Percentiles rank a stretch among this genome's conserved stretches.
phyloP scores from a whole-genome alignment of 148 eudicot species.

The Camellia granthamiana region DNA sequence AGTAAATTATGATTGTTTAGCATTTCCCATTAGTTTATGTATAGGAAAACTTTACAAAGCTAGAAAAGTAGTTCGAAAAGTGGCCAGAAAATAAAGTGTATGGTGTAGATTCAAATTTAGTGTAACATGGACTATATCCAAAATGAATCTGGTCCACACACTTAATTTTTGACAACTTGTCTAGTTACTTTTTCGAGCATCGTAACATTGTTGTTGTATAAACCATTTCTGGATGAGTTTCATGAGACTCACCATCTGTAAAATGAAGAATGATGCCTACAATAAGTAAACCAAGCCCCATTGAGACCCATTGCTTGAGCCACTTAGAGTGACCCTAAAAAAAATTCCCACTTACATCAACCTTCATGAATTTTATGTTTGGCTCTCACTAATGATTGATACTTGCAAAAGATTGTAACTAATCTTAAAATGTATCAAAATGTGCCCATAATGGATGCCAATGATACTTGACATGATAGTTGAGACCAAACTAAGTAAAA shows the following conservation, averaged over 20 bases:
- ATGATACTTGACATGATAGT: conserved; percentile 49
- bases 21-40: too few species aligned
- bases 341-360: neutral
- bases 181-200: too few species aligned
- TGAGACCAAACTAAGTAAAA: conserved; percentile 37
- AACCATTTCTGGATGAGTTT: too few species aligned
- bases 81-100: too few species aligned
- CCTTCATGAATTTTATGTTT: neutral
- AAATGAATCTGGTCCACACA: too few species aligned
- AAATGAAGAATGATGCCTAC: conserved; percentile 46
- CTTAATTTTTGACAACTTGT: too few species aligned
- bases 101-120: too few species aligned
- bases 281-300: conserved; percentile 40
- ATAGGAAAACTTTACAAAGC: too few species aligned
- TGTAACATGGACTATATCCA: too few species aligned
- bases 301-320: conserved; percentile 59
- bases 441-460: conserved; percentile 57
- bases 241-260: conserved; percentile 40
- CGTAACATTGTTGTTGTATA: too few species aligned
- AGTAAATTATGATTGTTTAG: too few species aligned
- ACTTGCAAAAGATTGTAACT: neutral
- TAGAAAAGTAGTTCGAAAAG: too few species aligned
- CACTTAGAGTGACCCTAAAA: conserved; percentile 48
- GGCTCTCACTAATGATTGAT: neutral
- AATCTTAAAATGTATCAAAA: conserved; percentile 46